Percentiles rank a stretch among this genome's conserved stretches.
Evolutionary conservation across 306 rosid species (phyloP).

Genomic region (Dryas drummondii): DNA sequence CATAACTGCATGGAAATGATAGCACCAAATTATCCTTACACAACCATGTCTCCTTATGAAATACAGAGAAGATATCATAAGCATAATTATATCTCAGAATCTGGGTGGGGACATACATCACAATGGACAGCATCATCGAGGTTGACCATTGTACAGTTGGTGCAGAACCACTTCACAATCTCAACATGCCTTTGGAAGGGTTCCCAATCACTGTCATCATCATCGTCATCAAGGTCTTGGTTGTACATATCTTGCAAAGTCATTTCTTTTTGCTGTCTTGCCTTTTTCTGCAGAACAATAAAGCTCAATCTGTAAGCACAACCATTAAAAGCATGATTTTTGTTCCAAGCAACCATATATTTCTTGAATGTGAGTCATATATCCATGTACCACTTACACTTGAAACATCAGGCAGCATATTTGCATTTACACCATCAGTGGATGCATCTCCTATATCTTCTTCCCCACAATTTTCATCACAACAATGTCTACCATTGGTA

Average conservation of each 20-base stretch:
- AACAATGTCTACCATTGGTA: constrained; percentile 20
- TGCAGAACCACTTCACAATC: constrained; percentile 78
- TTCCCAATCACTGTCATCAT: constrained; percentile 85
- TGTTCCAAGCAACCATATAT: not conserved
- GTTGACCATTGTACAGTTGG: constrained; percentile 78
- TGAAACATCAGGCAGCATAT: not conserved
- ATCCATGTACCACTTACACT: constrained; percentile 33
- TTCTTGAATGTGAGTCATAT: not conserved
- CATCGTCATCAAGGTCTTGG: constrained; percentile 57
- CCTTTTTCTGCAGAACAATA: constrained; percentile 48
- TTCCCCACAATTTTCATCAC: constrained; percentile 33
- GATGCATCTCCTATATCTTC: constrained; percentile 27
- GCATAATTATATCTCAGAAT: constrained; percentile 18
- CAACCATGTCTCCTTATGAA: constrained; percentile 1
- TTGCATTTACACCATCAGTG: constrained; percentile 27
- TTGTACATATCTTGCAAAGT: constrained; percentile 71
- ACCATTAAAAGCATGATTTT: not conserved
- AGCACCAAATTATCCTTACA: constrained; percentile 16
- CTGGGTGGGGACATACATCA: constrained; percentile 57
- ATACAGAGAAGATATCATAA: constrained; percentile 11
- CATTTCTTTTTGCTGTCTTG: constrained; percentile 52
- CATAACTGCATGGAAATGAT: constrained; percentile 64
- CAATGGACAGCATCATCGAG: constrained; percentile 44
- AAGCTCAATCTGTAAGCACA: constrained; percentile 11
- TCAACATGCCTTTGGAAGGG: constrained; percentile 58